Evolutionary conservation across 148 eudicot genomes (phyloP).

Genomic region (Dianthus caryophyllus): DNA sequence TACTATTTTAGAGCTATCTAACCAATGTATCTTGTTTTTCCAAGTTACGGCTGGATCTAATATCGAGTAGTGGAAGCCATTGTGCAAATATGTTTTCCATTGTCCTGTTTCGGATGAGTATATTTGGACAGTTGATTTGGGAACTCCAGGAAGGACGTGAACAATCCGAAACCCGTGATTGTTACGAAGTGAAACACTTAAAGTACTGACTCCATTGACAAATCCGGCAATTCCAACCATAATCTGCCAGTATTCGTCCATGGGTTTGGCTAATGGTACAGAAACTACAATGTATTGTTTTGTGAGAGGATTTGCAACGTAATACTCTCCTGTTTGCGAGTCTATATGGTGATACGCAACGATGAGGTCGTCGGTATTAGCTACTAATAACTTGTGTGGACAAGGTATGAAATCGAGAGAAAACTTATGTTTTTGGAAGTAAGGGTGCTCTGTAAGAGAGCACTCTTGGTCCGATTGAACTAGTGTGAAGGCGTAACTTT

Average conservation of each 20-base stretch:
- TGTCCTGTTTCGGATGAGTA: not conserved
- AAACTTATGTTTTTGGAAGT: not conserved
- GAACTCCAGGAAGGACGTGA: not conserved
- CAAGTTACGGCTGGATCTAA: no score
- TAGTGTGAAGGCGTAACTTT: not conserved
- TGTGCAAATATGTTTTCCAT: not conserved
- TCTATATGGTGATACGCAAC: not conserved
- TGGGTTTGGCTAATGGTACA: not conserved
- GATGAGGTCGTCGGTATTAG: not conserved
- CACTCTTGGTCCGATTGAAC: not conserved
- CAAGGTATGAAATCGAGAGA: not conserved
- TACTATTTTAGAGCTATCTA: not conserved
- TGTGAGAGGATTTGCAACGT: not conserved
- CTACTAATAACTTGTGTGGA: not conserved
- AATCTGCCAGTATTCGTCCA: not conserved
- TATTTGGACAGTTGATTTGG: not conserved
- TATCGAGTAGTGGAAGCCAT: no score
- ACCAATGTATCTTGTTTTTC: no score
- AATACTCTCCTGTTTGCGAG: not conserved
- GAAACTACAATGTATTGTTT: not conserved
- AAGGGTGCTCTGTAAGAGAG: constrained; percentile 3
- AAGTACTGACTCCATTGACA: not conserved
- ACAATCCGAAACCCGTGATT: not conserved
- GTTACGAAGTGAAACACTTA: not conserved
- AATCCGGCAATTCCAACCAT: not conserved